Evolutionary conservation across 2,329 filamentous ascomycete genomes (phyloP).

Genomic region (Hymenoscyphus scutula): DNA sequence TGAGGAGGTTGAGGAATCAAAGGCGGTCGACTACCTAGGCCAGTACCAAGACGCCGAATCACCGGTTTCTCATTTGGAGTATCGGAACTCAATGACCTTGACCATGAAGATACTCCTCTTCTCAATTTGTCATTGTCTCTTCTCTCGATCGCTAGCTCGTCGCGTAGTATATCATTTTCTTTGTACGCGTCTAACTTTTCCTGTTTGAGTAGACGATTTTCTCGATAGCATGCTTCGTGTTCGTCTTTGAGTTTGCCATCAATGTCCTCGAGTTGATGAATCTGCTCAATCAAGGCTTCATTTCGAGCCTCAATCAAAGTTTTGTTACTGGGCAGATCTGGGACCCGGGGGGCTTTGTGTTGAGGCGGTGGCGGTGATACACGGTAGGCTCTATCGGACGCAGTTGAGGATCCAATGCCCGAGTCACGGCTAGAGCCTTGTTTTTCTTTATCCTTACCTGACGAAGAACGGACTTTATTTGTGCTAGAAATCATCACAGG

Average conservation of each 20-base stretch:
- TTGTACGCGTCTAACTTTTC: conserved; percentile 20
- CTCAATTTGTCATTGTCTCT: conserved; percentile 12
- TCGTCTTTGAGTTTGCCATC: conserved; percentile 18
- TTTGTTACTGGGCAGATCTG: too few relatives aligned
- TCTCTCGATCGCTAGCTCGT: conserved; percentile 14
- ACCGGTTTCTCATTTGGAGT: not conserved
- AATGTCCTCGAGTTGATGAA: conserved; percentile 17
- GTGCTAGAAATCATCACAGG: too few relatives aligned
- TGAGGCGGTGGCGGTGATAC: conserved; percentile 25
- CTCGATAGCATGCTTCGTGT: conserved; percentile 27
- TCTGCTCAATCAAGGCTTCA: conserved; percentile 29
- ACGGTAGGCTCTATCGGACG: conserved; percentile 29
- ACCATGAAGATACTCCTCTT: not conserved
- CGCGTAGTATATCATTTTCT: conserved; percentile 14
- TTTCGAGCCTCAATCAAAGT: too few relatives aligned
- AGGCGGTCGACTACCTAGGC: conserved; percentile 2
- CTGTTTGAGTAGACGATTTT: conserved; percentile 24
- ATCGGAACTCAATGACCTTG: not conserved
- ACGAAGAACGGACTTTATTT: conserved; percentile 31
- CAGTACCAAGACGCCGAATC: conserved; percentile 4
- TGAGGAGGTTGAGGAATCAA: conserved; percentile 18
- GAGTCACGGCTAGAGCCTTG: conserved; percentile 30
- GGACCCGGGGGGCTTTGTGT: too few relatives aligned
- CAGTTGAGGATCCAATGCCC: conserved; percentile 26
- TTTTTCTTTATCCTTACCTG: conserved; percentile 23